Base-by-base conservation (phyloP, 495 filamentous ascomycete species). In the Xylaria grammica region DNA sequence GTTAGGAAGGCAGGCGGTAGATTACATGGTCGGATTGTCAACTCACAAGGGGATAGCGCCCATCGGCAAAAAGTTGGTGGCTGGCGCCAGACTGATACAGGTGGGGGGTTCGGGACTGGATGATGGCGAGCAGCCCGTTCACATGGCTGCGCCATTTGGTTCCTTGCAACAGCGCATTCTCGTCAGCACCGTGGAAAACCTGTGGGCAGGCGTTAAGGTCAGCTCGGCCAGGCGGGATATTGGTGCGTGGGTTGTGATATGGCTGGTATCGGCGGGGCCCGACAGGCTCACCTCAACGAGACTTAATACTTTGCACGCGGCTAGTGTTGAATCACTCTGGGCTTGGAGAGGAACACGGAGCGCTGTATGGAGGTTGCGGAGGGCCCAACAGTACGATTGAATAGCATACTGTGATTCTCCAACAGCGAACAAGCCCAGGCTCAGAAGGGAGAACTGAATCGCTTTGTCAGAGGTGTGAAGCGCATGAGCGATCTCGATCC, bases 91-190 rank as follows among this genome's bases (percentile, higher is more conserved):
- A 36, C 20, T 54, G 65, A 26, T 62, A 67, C 1, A 40, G 36
- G 13, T 32, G 51, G 29, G 65, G 65, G 49, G 53, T 57, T 20
- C 49, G 58, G 4, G 51, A 6, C 7, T 26, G 34, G 2, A 67
- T 58, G 9, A 67, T 13, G 27, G 65, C 65, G 5, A 49, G 38
- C 19, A 63, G 51, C 9, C 65, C 65, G 24, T 15, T 45, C 30
- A 58, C 6, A 24, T 67, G 65, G 20, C 50, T 62, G 10, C 27
- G 65, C 65, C 65, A 67, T 44, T 67, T 63, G 4, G 13, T 24
- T 15, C 27, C 36, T 22, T 62, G 65, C 2, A 20, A 26, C 26
- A 63, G 40, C 32, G 26, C 8, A 40, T 63, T 57, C 10, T 51
- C 32, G 3, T 56, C 61, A 24, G 34, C 15, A 13, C 61, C 61